phyloP scores from a whole-genome alignment of 2,329 filamentous ascomycete species.

The Alternaria sp. region DNA sequence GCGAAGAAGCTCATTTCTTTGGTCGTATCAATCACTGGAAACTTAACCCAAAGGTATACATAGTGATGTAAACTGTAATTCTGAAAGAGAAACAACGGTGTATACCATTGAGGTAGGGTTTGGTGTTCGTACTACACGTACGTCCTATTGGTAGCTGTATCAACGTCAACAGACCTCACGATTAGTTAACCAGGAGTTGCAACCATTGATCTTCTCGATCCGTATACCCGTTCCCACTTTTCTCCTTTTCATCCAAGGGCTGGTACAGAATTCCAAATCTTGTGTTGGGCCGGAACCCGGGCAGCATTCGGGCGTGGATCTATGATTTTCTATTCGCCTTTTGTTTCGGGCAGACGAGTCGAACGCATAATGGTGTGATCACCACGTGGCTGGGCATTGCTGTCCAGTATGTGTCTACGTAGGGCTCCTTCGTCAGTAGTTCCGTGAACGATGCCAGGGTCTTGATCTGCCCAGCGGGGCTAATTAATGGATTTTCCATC shows the following conservation, averaged over 20 bases:
- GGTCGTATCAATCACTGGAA: neutral
- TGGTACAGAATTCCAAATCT: neutral
- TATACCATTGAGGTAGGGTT: no score
- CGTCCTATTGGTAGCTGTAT: no score
- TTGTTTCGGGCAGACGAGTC: neutral
- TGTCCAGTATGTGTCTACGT: neutral
- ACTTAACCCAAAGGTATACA: neutral
- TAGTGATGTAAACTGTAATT: neutral
- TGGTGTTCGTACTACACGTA: no score
- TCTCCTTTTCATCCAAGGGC: neutral
- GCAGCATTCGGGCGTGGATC: neutral
- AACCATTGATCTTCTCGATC: neutral
- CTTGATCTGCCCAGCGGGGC: neutral
- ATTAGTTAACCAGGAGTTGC: neutral
- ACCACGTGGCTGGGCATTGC: neutral
- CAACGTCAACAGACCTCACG: neutral
- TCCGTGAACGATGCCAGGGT: neutral
- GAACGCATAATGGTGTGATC: neutral
- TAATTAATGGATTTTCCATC: neutral
- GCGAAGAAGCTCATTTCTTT: neutral
- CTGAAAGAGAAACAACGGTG: no score
- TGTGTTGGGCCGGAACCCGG: neutral
- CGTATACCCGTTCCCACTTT: neutral
- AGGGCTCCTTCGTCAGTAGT: neutral
- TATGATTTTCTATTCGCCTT: neutral